Evolutionary conservation across 257 asterid species (phyloP).

Genomic region (Solanum chmielewskii): DNA sequence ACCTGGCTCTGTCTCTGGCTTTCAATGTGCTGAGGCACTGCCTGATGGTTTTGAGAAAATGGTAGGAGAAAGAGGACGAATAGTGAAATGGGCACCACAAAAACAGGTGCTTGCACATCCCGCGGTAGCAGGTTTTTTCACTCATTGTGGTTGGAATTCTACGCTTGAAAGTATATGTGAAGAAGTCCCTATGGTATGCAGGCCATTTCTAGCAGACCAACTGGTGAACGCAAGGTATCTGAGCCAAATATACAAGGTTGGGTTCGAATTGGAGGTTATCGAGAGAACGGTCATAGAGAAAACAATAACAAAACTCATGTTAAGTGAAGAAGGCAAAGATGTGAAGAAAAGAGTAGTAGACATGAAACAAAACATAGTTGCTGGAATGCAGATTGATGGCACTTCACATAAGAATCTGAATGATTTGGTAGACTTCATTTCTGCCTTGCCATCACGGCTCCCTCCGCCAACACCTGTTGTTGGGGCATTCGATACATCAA

Average conservation of each 20-base stretch:
- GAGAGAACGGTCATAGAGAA: slow-evolving; percentile 11
- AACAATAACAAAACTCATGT: slow-evolving; percentile 23
- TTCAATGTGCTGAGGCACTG: neutral
- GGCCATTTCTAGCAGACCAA: slow-evolving; percentile 27
- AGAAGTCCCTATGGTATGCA: slow-evolving; percentile 30
- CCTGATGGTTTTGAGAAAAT: neutral
- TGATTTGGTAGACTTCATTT: slow-evolving; percentile 21
- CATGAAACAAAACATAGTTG: slow-evolving; percentile 10
- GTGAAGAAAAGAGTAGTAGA: neutral
- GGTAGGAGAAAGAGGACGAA: slow-evolving; percentile 8
- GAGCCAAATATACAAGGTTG: slow-evolving; percentile 22
- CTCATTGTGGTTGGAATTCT: slow-evolving; percentile 51
- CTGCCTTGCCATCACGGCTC: neutral
- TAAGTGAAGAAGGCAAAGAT: slow-evolving; percentile 6
- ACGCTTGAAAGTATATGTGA: slow-evolving; percentile 25
- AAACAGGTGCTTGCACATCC: slow-evolving; percentile 26
- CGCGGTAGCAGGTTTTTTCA: slow-evolving; percentile 27
- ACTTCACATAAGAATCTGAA: slow-evolving; percentile 12
- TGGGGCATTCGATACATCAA: neutral
- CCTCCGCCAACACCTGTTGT: neutral
- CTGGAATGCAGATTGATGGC: slow-evolving; percentile 17
- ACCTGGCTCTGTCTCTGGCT: slow-evolving; percentile 3
- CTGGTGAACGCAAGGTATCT: slow-evolving; percentile 25
- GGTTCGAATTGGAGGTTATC: slow-evolving; percentile 13
- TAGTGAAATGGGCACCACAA: slow-evolving; percentile 46